phyloP scores from a whole-genome alignment of 2,329 filamentous ascomycete genomes.

The Aureobasidium vineae region DNA sequence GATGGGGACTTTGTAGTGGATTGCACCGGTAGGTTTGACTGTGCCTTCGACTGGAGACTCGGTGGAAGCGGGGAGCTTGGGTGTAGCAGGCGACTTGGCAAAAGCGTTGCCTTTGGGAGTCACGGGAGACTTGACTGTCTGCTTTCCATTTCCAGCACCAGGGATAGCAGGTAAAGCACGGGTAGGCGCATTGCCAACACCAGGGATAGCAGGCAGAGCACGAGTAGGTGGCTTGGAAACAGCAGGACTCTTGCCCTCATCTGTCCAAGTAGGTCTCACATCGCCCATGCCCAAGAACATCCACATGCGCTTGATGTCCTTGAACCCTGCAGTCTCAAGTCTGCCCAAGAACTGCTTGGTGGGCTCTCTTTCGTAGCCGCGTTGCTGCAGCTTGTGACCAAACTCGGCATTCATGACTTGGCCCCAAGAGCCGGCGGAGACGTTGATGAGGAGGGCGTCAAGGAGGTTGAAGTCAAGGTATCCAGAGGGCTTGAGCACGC shows the following conservation, averaged over 20 bases:
- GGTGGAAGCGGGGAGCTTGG: background rate
- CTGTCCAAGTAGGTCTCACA: slow-evolving; percentile 43
- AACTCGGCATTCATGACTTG: slow-evolving; percentile 89
- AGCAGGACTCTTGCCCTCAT: slow-evolving; percentile 33
- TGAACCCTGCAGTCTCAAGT: slow-evolving; percentile 72
- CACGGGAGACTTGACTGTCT: background rate
- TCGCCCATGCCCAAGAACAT: slow-evolving; percentile 75
- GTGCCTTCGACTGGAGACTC: too few relatives aligned
- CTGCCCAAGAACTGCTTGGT: slow-evolving; percentile 78
- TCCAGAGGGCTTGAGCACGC: slow-evolving; percentile 88
- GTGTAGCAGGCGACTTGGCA: background rate
- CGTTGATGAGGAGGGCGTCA: slow-evolving; percentile 85
- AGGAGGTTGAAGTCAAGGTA: slow-evolving; percentile 88
- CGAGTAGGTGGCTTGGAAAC: slow-evolving; percentile 4
- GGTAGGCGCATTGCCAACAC: background rate
- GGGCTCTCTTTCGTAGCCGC: slow-evolving; percentile 83
- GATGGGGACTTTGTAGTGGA: slow-evolving; percentile 24
- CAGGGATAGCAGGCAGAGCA: background rate
- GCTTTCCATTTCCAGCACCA: background rate
- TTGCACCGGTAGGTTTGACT: background rate
- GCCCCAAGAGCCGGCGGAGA: slow-evolving; percentile 63
- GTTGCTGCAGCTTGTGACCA: slow-evolving; percentile 80
- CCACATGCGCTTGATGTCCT: slow-evolving; percentile 81
- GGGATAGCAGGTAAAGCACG: background rate
- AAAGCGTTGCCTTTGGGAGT: background rate